phyloP scores from a whole-genome alignment of 2,329 filamentous ascomycete genomes.

The Colletotrichum incanum region DNA sequence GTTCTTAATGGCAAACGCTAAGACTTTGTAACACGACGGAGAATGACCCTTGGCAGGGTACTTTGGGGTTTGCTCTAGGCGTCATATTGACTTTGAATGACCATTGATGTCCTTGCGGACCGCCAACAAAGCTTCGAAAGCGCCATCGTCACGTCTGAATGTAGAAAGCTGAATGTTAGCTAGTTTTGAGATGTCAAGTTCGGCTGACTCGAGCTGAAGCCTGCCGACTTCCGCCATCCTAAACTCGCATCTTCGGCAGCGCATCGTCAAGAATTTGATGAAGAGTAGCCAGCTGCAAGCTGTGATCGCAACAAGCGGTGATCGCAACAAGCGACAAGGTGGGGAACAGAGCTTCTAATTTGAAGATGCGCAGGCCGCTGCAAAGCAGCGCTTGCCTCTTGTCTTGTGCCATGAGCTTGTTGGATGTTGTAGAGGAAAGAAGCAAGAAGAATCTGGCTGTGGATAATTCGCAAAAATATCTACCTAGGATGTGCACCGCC shows the following conservation, averaged over 20 bases:
- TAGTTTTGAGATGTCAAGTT: not conserved
- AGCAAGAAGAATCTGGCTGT: not conserved
- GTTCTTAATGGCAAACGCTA: slow-evolving; percentile 82
- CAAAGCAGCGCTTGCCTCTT: not conserved
- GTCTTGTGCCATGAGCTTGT: not conserved
- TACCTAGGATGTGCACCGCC: slow-evolving; percentile 23
- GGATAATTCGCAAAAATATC: slow-evolving; percentile 37
- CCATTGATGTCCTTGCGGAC: slow-evolving; percentile 55
- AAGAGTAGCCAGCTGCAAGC: not conserved
- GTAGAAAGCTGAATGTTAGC: not conserved
- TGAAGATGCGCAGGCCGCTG: not conserved
- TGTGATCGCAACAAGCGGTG: not conserved
- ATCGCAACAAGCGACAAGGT: not conserved
- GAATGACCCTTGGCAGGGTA: slow-evolving; percentile 89
- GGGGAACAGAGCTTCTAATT: not conserved
- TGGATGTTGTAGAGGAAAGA: slow-evolving; percentile 12
- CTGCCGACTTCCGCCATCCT: not conserved
- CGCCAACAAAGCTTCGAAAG: slow-evolving; percentile 86
- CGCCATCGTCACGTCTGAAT: slow-evolving; percentile 65
- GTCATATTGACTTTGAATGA: slow-evolving; percentile 88
- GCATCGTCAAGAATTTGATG: not conserved
- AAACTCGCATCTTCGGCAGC: no score
- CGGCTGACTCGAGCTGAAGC: not conserved
- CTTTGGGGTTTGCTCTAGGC: slow-evolving; percentile 84
- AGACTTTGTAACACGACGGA: slow-evolving; percentile 94